Evolutionary conservation across 305 asterid genomes (phyloP).

Genomic region (Stenogyne calaminthoides): DNA sequence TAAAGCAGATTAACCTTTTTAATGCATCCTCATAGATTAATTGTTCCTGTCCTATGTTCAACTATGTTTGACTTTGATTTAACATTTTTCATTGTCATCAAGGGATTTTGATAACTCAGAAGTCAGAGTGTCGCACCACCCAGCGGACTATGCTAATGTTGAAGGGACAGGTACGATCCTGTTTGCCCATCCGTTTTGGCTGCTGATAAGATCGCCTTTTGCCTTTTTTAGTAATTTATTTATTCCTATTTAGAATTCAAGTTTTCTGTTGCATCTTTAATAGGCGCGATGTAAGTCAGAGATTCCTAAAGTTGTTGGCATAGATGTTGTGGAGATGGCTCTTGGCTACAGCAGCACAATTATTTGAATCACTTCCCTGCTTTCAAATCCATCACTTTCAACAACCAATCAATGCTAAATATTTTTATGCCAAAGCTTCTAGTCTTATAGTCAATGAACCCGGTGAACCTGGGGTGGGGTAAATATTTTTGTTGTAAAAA

Average conservation of each 20-base stretch:
- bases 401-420: constrained; percentile 12
- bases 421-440: neutral
- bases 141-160: constrained; percentile 98
- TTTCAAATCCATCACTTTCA: constrained; percentile 24
- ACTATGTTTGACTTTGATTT: constrained; percentile 22
- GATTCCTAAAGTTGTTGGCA: constrained; percentile 90
- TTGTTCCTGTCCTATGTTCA: constrained; percentile 2
- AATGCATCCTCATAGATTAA: constrained; percentile 3
- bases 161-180: constrained; percentile 81
- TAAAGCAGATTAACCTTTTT: constrained; percentile 20
- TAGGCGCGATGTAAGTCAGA: constrained; percentile 78
- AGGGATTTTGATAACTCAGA: constrained; percentile 99
- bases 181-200: constrained; percentile 12
- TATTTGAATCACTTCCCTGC: constrained; percentile 17
- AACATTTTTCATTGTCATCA: constrained; percentile 37
- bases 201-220: too few species aligned
- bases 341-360: constrained; percentile 84
- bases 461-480: neutral
- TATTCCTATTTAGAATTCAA: constrained; percentile 56
- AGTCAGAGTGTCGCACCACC: constrained; percentile 95
- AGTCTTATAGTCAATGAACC: constrained; percentile 11
- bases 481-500: neutral
- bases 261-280: constrained; percentile 74
- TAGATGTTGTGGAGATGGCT: constrained; percentile 88
- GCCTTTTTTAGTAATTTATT: constrained; percentile 11